phyloP scores from a whole-genome alignment of 805 yeast species.

The Pichia ethanolica region DNA sequence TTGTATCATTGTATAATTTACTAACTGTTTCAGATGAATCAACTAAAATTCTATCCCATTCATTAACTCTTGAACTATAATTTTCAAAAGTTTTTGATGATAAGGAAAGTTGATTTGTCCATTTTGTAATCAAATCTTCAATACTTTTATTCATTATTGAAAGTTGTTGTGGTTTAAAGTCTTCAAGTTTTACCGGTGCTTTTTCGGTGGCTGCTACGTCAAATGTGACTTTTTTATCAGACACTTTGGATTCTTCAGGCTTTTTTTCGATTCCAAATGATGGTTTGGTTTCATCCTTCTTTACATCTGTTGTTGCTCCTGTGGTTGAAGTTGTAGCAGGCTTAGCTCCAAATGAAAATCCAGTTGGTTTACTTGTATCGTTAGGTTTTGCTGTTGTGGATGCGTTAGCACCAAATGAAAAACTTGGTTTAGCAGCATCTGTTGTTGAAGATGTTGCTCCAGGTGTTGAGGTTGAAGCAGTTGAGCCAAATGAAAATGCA shows the following conservation, averaged over 20 bases:
- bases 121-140: constrained; percentile 85
- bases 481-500: neutral
- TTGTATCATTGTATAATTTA: constrained; percentile 66
- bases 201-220: constrained; percentile 10
- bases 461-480: too few relatives aligned
- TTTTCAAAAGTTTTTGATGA: constrained; percentile 67
- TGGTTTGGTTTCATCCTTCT: too few relatives aligned
- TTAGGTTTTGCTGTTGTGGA: neutral
- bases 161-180: constrained; percentile 58
- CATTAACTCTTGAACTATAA: constrained; percentile 66
- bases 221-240: constrained; percentile 5
- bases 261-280: too few relatives aligned
- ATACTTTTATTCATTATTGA: constrained; percentile 84
- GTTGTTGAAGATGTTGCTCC: too few relatives aligned
- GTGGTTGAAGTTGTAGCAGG: neutral
- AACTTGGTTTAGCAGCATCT: neutral
- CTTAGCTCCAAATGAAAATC: constrained; percentile 16
- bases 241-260: constrained; percentile 6
- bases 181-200: constrained; percentile 36
- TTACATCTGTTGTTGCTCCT: too few relatives aligned
- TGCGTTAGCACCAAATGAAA: constrained; percentile 13
- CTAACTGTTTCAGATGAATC: constrained; percentile 81
- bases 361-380: constrained; percentile 8
- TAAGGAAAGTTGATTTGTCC: constrained; percentile 80
- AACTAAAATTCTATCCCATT: constrained; percentile 82